Evolutionary conservation across 257 asterid species (phyloP), one percentile per base, ranked within the genome.

Genomic region (Henckelia pumila): DNA sequence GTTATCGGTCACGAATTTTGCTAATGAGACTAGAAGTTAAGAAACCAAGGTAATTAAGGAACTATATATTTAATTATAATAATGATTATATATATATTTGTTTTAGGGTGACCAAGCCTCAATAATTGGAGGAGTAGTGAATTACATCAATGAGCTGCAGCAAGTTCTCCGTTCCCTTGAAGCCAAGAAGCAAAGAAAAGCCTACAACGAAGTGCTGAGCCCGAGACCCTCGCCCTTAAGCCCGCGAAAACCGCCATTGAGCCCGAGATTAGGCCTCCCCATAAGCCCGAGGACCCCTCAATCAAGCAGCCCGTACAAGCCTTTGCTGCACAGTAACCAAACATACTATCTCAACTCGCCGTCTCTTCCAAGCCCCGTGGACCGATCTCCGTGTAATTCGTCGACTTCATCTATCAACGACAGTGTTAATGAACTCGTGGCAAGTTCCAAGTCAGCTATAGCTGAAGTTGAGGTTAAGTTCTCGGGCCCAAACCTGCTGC

Each of bases 381-480:
- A 83, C 40, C 81, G 82, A 25, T 85, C 92, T 26, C 95, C 92
- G 0, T 75, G 91, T 24, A 78, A 85, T 7, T 83, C 89, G 17
- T 69, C 89, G 0, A 40, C 84, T 20, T 79, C 88, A 16, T 76
- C 83, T 25, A 78, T 77, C 16, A 81, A 85, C 59, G 81, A 76
- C 71, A 68, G 79, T 33, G 70, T 77, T 33, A 89, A 89, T 49
- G 97, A 92, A 74, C 96, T 92, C 2, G 97, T 88, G 26, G 98
- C 89, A 0, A 83, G 81, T 26, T 92, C 97, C 0, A 88, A 81
- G 66, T 87, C 98, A 5, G 85, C 85, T 2, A 25, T 82, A 29
- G 97, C 97, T 10, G 93, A 92, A 3, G 98, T 92, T n/a, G 98
- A 88, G 78, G 98, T 92, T 9, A 92, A 86, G 56, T 92, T 92